These are phyloP conservation scores for Fagus crenata DNA, from an alignment of 306 rosid species.

Conservation along the genomic window DNA sequence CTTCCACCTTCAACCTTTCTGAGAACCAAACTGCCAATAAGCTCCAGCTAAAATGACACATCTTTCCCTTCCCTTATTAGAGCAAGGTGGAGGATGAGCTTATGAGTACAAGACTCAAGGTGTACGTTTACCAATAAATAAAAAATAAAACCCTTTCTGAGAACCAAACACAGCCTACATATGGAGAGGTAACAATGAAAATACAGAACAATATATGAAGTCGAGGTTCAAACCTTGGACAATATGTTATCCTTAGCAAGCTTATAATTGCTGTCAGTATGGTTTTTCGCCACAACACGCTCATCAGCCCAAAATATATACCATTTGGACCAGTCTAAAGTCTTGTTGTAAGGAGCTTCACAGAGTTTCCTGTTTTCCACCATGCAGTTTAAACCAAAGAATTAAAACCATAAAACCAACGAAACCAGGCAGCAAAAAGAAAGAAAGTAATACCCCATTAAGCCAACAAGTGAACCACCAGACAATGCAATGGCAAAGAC, in stretches of 20 bases:
- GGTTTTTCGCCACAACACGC: conserved; percentile 88
- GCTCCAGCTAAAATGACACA: too few relatives aligned
- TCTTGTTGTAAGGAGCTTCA: conserved; percentile 90
- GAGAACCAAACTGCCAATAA: conserved; percentile 2
- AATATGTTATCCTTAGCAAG: conserved; percentile 82
- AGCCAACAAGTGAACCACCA: conserved; percentile 98
- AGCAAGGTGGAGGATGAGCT: too few relatives aligned
- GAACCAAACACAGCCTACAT: conserved; percentile 9
- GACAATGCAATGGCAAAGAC: conserved; percentile 84
- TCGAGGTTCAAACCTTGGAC: conserved; percentile 66
- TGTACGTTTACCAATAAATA: too few relatives aligned
- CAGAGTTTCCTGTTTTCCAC: conserved; percentile 74
- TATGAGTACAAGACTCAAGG: too few relatives aligned
- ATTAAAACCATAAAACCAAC: conserved; percentile 43
- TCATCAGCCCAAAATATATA: conserved; percentile 97
- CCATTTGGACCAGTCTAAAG: conserved; percentile 97
- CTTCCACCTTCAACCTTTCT: background rate
- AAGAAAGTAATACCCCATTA: conserved; percentile 85
- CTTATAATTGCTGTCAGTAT: conserved; percentile 91
- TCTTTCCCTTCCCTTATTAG: too few relatives aligned
- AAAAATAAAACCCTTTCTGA: background rate
- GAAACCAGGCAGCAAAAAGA: conserved; percentile 39
- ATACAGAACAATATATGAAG: conserved; percentile 22
- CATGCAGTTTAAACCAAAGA: conserved; percentile 39
- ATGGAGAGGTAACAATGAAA: conserved; percentile 14